Evolutionary conservation across 805 yeast species (phyloP).

Genomic region (Citeromyces nyonsensis): DNA sequence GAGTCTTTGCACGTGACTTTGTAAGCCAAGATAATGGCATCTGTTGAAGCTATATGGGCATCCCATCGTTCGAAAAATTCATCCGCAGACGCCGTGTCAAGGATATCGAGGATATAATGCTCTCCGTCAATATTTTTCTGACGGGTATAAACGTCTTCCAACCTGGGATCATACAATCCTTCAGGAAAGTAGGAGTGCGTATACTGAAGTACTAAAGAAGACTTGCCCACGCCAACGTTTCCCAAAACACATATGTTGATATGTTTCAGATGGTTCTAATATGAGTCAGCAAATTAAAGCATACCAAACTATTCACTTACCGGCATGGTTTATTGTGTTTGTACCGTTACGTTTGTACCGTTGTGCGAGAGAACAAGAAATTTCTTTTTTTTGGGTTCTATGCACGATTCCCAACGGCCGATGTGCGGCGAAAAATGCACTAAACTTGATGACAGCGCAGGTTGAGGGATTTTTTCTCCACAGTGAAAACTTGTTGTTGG

Average conservation of each 20-base stretch:
- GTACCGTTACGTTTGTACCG: too few species aligned
- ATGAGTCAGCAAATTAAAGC: too few species aligned
- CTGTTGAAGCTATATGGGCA: slow-evolving; percentile 15
- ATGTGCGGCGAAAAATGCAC: too few species aligned
- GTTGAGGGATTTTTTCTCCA: too few species aligned
- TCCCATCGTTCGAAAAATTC: slow-evolving; percentile 15
- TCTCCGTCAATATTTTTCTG: slow-evolving; percentile 17
- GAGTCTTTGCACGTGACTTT: slow-evolving; percentile 32
- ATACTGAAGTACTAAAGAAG: slow-evolving; percentile 11
- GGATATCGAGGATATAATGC: slow-evolving; percentile 24
- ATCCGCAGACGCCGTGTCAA: slow-evolving; percentile 91
- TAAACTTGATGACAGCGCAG: too few species aligned
- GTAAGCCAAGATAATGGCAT: slow-evolving; percentile 33
- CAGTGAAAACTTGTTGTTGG: too few species aligned
- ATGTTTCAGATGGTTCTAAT: background rate
- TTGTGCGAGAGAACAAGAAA: too few species aligned
- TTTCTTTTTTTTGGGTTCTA: too few species aligned
- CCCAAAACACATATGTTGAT: slow-evolving; percentile 14
- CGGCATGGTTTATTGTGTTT: too few species aligned
- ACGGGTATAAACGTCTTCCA: slow-evolving; percentile 13
- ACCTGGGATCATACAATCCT: slow-evolving; percentile 9
- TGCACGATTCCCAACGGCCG: too few species aligned
- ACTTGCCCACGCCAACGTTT: slow-evolving; percentile 15
- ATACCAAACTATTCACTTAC: too few species aligned
- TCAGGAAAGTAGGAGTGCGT: slow-evolving; percentile 9